Conservation (phyloP, 345 rosid species). For the Abelmoschus esculentus region DNA sequence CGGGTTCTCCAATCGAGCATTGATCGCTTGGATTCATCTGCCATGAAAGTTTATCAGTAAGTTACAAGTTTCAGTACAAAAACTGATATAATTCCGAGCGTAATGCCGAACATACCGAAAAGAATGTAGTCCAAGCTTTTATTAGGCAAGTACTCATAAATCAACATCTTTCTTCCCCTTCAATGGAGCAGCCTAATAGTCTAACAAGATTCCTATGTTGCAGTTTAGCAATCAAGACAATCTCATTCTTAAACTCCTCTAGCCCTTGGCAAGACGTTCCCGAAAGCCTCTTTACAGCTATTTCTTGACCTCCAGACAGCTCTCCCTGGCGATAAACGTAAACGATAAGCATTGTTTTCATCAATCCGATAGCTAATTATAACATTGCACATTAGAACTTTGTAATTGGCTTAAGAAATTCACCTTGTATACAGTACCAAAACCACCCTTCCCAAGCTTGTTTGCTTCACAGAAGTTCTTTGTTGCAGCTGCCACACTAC, state of each 20-base stretch:
- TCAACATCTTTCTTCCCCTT: slow-evolving; percentile 51
- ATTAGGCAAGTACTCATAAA: slow-evolving; percentile 56
- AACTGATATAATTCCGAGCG: too few species aligned
- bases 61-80: too few species aligned
- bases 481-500: slow-evolving; percentile 42
- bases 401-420: slow-evolving; percentile 6
- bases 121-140: slow-evolving; percentile 22
- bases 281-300: slow-evolving; percentile 61
- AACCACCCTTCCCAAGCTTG: slow-evolving; percentile 80
- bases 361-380: background rate
- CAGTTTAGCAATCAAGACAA: too few species aligned
- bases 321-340: slow-evolving; percentile 32
- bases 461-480: slow-evolving; percentile 51
- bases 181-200: slow-evolving; percentile 51
- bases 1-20: slow-evolving; percentile 47
- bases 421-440: slow-evolving; percentile 80
- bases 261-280: slow-evolving; percentile 48
- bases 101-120: slow-evolving; percentile 34
- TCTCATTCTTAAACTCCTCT: slow-evolving; percentile 21
- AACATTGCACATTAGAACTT: too few species aligned
- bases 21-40: slow-evolving; percentile 39
- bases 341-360: background rate
- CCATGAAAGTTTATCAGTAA: background rate
- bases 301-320: slow-evolving; percentile 54
- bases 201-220: slow-evolving; percentile 29